Percentiles rank a stretch among this genome's conserved stretches.
These are phyloP conservation scores for Penicillium sp. DNA, from an alignment of 2,329 filamentous ascomycete genomes.

Conservation along the genomic window DNA sequence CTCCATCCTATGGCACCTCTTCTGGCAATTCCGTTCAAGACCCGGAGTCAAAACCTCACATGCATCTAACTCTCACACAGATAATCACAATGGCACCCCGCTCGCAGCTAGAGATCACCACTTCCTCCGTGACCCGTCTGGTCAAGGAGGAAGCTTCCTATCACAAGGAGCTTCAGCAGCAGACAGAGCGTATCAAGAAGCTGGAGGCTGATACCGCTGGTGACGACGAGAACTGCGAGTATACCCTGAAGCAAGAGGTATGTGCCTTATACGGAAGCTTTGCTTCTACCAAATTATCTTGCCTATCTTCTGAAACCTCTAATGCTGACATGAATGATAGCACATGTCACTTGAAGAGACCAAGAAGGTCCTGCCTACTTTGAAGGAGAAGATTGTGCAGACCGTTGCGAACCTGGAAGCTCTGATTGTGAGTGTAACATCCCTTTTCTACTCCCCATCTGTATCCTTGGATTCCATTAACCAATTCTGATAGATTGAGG, in stretches of 20 bases:
- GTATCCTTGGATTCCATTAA: not conserved
- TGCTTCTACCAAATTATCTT: not conserved
- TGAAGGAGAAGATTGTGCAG: slow-evolving; percentile 69
- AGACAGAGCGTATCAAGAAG: slow-evolving; percentile 69
- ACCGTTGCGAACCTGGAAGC: slow-evolving; percentile 73
- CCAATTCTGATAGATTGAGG: slow-evolving; percentile 34
- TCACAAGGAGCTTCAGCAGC: slow-evolving; percentile 76
- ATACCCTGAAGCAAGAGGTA: slow-evolving; percentile 83
- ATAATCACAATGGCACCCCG: slow-evolving; percentile 66
- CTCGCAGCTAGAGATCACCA: slow-evolving; percentile 82
- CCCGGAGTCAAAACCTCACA: too few relatives aligned
- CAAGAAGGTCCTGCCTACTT: slow-evolving; percentile 71
- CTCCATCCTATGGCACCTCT: not conserved
- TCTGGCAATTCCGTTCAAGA: not conserved
- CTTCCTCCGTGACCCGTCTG: slow-evolving; percentile 74
- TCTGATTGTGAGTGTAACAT: slow-evolving; percentile 63
- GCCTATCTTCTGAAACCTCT: not conserved
- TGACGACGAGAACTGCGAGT: slow-evolving; percentile 77
- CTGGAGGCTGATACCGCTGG: slow-evolving; percentile 66
- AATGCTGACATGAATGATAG: slow-evolving; percentile 47
- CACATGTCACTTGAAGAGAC: slow-evolving; percentile 83
- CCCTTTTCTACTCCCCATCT: not conserved
- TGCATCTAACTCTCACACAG: slow-evolving; percentile 13
- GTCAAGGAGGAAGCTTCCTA: slow-evolving; percentile 92
- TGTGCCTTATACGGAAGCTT: slow-evolving; percentile 20